These are phyloP conservation scores for sorghum (Sorghum bicolor) DNA, from an alignment of 176 grass and related monocot genomes.

Conservation along the genomic window Sorghum_bicolor_NCBIv3 NC_012871.2:14784501-14785000, in stretches of 20 bases:
- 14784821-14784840: conserved; percentile 32
- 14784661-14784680: conserved; percentile 5
- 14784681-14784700: conserved; percentile 2
- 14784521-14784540: not conserved
- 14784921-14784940: conserved; percentile 17
- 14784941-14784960: conserved; percentile 46
- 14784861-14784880: conserved; percentile 23
- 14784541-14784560: not conserved
- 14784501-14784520: not conserved
- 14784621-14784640: conserved; percentile 1
- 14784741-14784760: not conserved
- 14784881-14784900: conserved; percentile 20
- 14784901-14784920: conserved; percentile 49
- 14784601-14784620: not conserved
- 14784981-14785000: conserved; percentile 27
- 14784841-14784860: conserved; percentile 19
- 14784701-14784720: conserved; percentile 26
- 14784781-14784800: conserved; percentile 20
- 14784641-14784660: conserved; percentile 26
- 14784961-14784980: conserved; percentile 33
- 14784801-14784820: conserved; percentile 36
- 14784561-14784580: not conserved
- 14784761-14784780: conserved; percentile 33
- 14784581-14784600: conserved; percentile 6
- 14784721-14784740: conserved; percentile 21